phyloP scores from a whole-genome alignment of 139 green algal genomes.

The Edaphochlamys debaryana region DNA sequence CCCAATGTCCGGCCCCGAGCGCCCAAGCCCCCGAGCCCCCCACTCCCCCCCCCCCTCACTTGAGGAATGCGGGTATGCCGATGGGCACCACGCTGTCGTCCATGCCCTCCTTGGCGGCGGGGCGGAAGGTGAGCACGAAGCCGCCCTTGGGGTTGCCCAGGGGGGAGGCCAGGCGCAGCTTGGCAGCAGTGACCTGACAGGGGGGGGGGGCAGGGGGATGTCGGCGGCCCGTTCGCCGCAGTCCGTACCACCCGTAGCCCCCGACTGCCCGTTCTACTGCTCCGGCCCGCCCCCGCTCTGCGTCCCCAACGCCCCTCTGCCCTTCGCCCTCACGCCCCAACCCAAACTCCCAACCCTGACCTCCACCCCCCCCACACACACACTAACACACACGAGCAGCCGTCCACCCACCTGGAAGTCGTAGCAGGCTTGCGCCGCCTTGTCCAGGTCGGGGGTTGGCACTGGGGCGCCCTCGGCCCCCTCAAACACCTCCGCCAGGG shows the following conservation, averaged over 20 bases:
- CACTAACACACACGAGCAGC: too few relatives aligned
- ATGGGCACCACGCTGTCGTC: conserved; percentile 47
- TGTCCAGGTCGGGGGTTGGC: conserved; percentile 34
- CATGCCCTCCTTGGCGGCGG: conserved; percentile 23
- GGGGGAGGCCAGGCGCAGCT: conserved; percentile 7
- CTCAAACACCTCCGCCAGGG: conserved; percentile 46
- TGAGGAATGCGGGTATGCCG: conserved; percentile 52
- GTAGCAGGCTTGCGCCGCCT: conserved; percentile 4
- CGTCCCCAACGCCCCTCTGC: too few relatives aligned
- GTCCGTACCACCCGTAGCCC: too few relatives aligned
- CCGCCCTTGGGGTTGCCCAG: conserved; percentile 39
- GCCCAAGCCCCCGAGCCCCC: too few relatives aligned
- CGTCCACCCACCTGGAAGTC: conserved; percentile 32
- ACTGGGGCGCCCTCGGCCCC: conserved; percentile 10
- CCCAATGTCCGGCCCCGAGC: too few relatives aligned
- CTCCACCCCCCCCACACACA: too few relatives aligned
- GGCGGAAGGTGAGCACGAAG: conserved; percentile 38
- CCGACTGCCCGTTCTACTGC: too few relatives aligned
- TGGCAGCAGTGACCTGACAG: conserved; percentile 19
- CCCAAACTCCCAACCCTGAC: too few relatives aligned
- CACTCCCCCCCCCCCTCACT: too few relatives aligned
- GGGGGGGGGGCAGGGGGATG: too few relatives aligned
- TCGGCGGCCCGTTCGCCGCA: too few relatives aligned
- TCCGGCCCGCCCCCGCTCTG: neutral
- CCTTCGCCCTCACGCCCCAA: too few relatives aligned